These are phyloP conservation scores for Thermothelomyces thermophilus DNA, from an alignment of 2,329 filamentous ascomycete species.

Conservation along the genomic window DNA sequence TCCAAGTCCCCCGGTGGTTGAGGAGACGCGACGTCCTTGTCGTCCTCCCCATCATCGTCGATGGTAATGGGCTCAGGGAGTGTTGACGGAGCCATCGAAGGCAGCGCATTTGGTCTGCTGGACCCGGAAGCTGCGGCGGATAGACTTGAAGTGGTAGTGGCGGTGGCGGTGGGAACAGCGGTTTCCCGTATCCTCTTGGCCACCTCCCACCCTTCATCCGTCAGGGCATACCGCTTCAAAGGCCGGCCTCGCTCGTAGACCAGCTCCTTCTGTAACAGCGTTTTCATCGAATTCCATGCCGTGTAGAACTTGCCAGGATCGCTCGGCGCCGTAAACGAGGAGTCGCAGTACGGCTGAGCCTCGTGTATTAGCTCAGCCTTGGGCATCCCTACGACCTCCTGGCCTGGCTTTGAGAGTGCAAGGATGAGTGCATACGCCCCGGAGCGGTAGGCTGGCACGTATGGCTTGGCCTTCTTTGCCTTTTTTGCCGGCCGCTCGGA, in stretches of 20 bases:
- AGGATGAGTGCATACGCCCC: slow-evolving; percentile 68
- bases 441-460: slow-evolving; percentile 66
- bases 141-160: not conserved
- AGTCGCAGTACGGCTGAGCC: slow-evolving; percentile 65
- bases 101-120: not conserved
- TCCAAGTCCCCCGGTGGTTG: slow-evolving; percentile 18
- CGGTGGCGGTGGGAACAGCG: slow-evolving; percentile 5
- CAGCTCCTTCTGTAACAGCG: slow-evolving; percentile 63
- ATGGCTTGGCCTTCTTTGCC: slow-evolving; percentile 53
- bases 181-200: slow-evolving; percentile 56
- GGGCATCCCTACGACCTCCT: slow-evolving; percentile 54
- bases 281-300: slow-evolving; percentile 79
- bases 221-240: slow-evolving; percentile 60
- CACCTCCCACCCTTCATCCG: slow-evolving; percentile 72
- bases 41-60: slow-evolving; percentile 14
- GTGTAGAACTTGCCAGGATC: slow-evolving; percentile 68
- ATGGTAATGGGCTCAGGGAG: not conserved
- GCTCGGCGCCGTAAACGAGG: slow-evolving; percentile 62
- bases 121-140: not conserved
- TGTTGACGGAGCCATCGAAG: not conserved
- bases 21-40: slow-evolving; percentile 7
- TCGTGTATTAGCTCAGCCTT: slow-evolving; percentile 62
- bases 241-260: slow-evolving; percentile 66
- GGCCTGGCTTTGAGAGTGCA: slow-evolving; percentile 54
- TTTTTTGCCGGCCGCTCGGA: slow-evolving; percentile 47